Base-by-base conservation (phyloP, 2,329 filamentous ascomycete species). In the Talaromyces verruculosus region DNA sequence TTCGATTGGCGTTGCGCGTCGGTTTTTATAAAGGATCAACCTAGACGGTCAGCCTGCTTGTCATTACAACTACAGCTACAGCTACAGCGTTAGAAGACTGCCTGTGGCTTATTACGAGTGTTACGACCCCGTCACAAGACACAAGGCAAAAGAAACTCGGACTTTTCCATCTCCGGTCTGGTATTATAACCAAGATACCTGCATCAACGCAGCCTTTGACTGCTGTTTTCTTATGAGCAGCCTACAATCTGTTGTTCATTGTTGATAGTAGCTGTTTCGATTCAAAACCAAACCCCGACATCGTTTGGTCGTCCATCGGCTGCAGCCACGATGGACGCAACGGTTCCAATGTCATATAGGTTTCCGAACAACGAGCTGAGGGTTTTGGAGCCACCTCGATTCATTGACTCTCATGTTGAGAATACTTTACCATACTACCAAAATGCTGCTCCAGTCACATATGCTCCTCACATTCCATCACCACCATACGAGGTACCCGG, bases 281-380 rank as follows among this genome's bases (percentile, higher is more conserved):
- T 55, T 58, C 64, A 30, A 45, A 57, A 39, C 49, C n/a, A 19
- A 30, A 28, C 35, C 47, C 25, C 63, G n/a, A 30, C 47, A 4
- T 60, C 49, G 19, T 63, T 37, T 64, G n/a, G 30, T 43, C 5
- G 19, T 35, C 37, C 39, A 41, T 30, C 35, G 35, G 43, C n/a
- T 13, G 47, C 55, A 35, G 37, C 65, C 68, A 65, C 68, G 58
- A 80, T 80, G 78, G 78, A 80, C 68, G 75, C 78, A 22, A 73
- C 75, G 51, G 77, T 80, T 61, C 77, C 78, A 8, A 75, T 79
- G 41, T 74, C 78, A 35, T 80, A 78, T 68, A 75, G 77, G 51
- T 79, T 78, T 65, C 69, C 77, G 15, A 72, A 72, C 66, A 78
- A 79, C 73, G 71, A 73, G 43, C 70, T 80, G 60, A 74, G 77